phyloP scores from a whole-genome alignment of 2,329 filamentous ascomycete species.

The Verticillium tricorpus region DNA sequence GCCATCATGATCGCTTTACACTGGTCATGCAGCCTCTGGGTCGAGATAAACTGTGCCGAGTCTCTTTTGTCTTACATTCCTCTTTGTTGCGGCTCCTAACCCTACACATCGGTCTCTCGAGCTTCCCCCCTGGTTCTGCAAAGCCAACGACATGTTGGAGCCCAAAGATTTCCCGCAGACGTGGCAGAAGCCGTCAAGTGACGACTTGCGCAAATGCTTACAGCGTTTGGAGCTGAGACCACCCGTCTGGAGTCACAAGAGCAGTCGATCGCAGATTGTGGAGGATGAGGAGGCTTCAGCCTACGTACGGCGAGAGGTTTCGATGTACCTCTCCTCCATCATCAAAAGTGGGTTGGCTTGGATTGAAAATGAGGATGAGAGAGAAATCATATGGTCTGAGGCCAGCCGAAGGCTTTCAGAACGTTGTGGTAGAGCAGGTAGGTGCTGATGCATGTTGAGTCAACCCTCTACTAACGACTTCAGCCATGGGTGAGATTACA shows the following conservation, averaged over 20 bases:
- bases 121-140: neutral
- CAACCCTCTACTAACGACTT: constrained; percentile 3
- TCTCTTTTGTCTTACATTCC: neutral
- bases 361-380: constrained; percentile 62
- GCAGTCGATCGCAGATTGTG: constrained; percentile 34
- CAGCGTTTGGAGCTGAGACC: constrained; percentile 62
- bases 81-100: neutral
- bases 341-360: constrained; percentile 64
- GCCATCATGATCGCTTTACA: neutral
- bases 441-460: constrained; percentile 10
- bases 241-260: constrained; percentile 58
- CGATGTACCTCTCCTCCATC: constrained; percentile 65
- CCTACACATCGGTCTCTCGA: neutral
- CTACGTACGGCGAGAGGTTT: constrained; percentile 45
- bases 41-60: neutral
- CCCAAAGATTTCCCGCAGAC: constrained; percentile 71
- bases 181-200: constrained; percentile 68
- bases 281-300: constrained; percentile 36
- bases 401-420: constrained; percentile 79
- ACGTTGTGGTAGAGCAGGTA: constrained; percentile 72
- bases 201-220: constrained; percentile 61
- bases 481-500: constrained; percentile 53
- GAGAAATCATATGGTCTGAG: constrained; percentile 69
- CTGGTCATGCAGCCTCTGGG: neutral
- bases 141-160: constrained; percentile 23